Conservation (phyloP, 768 basidiomycete species). For the Mycena albidolilacea region DNA sequence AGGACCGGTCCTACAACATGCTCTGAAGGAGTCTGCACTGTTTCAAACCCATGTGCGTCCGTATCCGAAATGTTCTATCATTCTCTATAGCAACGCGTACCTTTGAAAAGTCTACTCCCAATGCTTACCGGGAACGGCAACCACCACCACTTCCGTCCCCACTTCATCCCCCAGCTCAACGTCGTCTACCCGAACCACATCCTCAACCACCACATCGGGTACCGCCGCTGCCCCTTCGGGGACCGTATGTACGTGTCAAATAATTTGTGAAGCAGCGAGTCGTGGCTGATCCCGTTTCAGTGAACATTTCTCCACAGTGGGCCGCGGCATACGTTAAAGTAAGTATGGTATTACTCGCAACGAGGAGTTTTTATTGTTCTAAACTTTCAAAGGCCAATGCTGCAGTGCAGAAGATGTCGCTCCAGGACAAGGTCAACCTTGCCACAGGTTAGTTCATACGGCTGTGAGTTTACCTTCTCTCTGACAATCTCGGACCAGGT, state of each 20-base stretch:
- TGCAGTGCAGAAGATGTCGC: slow-evolving; percentile 64
- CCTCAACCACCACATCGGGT: slow-evolving; percentile 45
- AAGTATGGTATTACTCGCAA: background rate
- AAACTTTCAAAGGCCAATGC: slow-evolving; percentile 57
- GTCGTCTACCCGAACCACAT: background rate
- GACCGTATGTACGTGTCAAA: slow-evolving; percentile 40
- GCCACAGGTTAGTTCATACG: slow-evolving; percentile 59
- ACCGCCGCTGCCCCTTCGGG: slow-evolving; percentile 40
- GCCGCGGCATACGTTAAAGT: slow-evolving; percentile 68
- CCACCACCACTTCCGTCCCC: slow-evolving; percentile 41
- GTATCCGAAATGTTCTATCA: background rate
- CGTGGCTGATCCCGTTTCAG: slow-evolving; percentile 39
- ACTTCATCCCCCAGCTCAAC: slow-evolving; percentile 14
- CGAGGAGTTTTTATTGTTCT: background rate
- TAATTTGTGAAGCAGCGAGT: background rate
- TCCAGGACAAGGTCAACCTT: slow-evolving; percentile 71
- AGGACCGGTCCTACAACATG: slow-evolving; percentile 69
- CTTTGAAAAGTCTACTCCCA: slow-evolving; percentile 60
- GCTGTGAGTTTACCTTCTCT: slow-evolving; percentile 13
- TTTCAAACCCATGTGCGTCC: slow-evolving; percentile 59
- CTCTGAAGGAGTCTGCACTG: slow-evolving; percentile 59
- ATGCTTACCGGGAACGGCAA: slow-evolving; percentile 59
- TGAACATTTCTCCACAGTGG: slow-evolving; percentile 67
- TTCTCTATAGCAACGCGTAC: background rate
- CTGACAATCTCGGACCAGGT: slow-evolving; percentile 42